Evolutionary conservation across 148 eudicot genomes (phyloP).

Genomic region (Fagopyrum esculentum): DNA sequence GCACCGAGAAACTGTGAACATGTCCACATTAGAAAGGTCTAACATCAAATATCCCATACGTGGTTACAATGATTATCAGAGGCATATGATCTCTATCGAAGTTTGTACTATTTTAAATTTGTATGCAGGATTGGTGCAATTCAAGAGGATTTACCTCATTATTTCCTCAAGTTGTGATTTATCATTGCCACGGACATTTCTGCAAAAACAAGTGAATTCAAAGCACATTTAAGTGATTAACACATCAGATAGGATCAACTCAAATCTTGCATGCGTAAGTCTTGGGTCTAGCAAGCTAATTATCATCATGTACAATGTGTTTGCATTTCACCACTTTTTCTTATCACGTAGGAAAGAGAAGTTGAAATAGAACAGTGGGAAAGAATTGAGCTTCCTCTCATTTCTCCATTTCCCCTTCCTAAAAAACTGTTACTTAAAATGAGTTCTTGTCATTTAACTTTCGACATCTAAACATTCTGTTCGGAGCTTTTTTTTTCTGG

Average conservation of each 20-base stretch:
- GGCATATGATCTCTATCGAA: background rate
- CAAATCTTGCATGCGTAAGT: too few relatives aligned
- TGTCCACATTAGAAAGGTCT: background rate
- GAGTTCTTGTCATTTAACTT: too few relatives aligned
- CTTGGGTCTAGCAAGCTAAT: too few relatives aligned
- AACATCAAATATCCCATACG: background rate
- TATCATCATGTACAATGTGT: too few relatives aligned
- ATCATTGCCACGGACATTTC: slow-evolving; percentile 33
- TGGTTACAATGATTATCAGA: background rate
- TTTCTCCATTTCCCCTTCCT: too few relatives aligned
- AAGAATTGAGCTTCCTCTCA: too few relatives aligned
- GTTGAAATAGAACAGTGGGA: too few relatives aligned
- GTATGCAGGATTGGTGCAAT: background rate
- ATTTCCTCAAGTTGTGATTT: slow-evolving; percentile 50
- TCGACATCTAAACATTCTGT: background rate
- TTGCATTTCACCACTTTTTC: too few relatives aligned
- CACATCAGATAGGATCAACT: too few relatives aligned
- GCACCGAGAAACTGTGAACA: slow-evolving; percentile 76
- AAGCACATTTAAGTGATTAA: background rate
- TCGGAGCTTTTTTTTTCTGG: background rate
- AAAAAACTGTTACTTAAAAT: too few relatives aligned
- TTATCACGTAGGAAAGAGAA: too few relatives aligned
- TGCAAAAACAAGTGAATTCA: slow-evolving; percentile 19
- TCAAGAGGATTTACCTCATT: slow-evolving; percentile 43
- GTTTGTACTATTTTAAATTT: background rate